Base-by-base conservation (phyloP, 2,329 filamentous ascomycete genomes). In the Sporothrix humicola region DNA sequence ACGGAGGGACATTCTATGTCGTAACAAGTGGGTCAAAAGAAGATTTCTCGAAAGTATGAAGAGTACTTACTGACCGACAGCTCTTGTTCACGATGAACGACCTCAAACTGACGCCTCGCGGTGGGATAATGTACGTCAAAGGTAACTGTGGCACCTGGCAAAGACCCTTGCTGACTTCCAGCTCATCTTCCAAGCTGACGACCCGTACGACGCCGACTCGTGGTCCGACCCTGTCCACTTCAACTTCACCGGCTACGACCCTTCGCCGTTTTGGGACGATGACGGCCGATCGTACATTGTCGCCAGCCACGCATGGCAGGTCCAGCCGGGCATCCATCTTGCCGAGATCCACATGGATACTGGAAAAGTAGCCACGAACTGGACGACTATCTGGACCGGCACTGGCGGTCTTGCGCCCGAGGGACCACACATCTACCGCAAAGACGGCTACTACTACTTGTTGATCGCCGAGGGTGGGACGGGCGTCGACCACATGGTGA, bases 391-490 rank as follows among this genome's bases (percentile, higher is more conserved):
- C 23, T 87, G 86, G 86, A 83, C 85, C 46, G 86, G 86, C 0
- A 86, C 83, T 0, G 84, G 84, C 0, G 82, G 83, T 4, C 48
- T 79, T 72, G 82, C 80, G 12, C 80, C 87, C 0, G 88, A 89
- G 75, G 88, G 87, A 0, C 87, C 88, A 0, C 87, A 89, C 68
- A 83, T 89, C 37, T 87, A 86, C 77, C 82, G 81, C 58, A 84
- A 84, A 46, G 86, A 86, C 26, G 82, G 80, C 0, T 88, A 82
- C 74, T 88, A 87, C 76, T 89, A 88, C 74, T 80, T 88, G 1
- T 79, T 88, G 20, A 84, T 84, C 0, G 86, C 87, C 0, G 87
- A 89, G 79, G 86, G 86, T 52, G 87, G 87, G 2, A 89, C 87
- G 0, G 83, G 83, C 0, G 76, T 83, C 0, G 79, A 82, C 7